Evolutionary conservation across 1,139 yeast genomes (phyloP), one percentile per base, ranked within the genome.

Genomic region (Candida sp.): DNA sequence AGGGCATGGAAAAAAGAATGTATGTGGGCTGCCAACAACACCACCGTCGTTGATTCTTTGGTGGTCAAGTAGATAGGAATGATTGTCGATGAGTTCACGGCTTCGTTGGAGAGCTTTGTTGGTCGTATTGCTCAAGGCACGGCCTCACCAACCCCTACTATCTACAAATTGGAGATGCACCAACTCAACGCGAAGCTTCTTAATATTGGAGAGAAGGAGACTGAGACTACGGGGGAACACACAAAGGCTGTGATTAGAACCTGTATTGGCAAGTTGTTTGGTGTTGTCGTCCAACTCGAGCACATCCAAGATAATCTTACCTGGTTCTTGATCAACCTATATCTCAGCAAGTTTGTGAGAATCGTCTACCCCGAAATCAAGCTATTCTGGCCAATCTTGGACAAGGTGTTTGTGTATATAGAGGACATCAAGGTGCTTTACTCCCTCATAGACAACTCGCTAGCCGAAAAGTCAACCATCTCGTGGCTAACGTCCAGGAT

Each of bases 401-500:
- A 48, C 12, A 48, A 45, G 5, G 8, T 48, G 2, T 4, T 17
- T 8, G 46, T 52, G 11, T 30, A 45, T 8, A 32, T 42, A 5
- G 48, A 37, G 25, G 51, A 53, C 25, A 17, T 31, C 3, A 35
- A 9, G 22, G 41, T 48, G 3, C 45, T 53, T 17, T 32, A 42
- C 26, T 31, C 25, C 8, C 48, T 53, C 12, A 43, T 50, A 31
- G 49, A 50, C 1, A 30, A 30, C 3, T 40, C 52, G 5, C 42
- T 53, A 11, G 23, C 22, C 8, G 42, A 47, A 31, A 17, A 28
- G 8, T 42, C 49, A 5, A 27, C 33, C 3, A 25, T 39, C 6
- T 44, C 48, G 17, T 54, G 56, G 56, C 12, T 49, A 27, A 28
- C 46, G 12, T 48, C 56, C 2, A 45, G 12, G 7, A 28, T 52